Base-by-base conservation (phyloP, 169 alveolate genomes). In the Plasmodium falciparum region DNA sequence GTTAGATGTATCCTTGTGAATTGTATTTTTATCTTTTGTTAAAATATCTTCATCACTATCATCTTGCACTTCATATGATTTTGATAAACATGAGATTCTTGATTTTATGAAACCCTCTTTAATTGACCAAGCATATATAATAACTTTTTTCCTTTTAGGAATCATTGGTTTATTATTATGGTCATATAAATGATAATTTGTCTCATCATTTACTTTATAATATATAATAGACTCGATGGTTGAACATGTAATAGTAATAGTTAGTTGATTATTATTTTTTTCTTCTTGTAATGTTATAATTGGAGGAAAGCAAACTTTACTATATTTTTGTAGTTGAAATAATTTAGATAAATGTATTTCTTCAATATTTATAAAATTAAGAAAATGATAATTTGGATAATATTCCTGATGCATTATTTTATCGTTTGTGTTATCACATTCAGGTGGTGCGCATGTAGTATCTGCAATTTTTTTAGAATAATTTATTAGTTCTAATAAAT, bases 381-480 rank as follows among this genome's bases (percentile, higher is more conserved):
- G 67, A 91, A 94, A 94, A 66, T 94, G 96, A 80, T 94, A 94
- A 66, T 90, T 90, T 22, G 96, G 96, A 73, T 91, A 94, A 56
- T 89, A 76, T 33, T 93, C 95, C 58, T 78, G 90, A 85, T 94
- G 96, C 50, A 73, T 89, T 50, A 92, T 76, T n/a, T 92, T 94
- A 63, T 94, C 96, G 20, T 73, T 85, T 39, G 86, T 73, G 47
- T 94, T 94, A 62, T 83, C 71, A 61, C 92, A 93, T 70, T 94
- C 96, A 39, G 96, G 96, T 52, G 96, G 96, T 13, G 95, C 91
- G 76, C 85, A 94, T 49, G 96, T 92, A n/a, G 96, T 94, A 43
- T 90, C 89, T 45, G 95, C 43, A 8, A 94, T 47, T 54, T 88
- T 73, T 58, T 52, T 47, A 9, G 95, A 89, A 67, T 94, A 94